A percentile compares a stretch with the other conserved stretches of the same genome.
phyloP scores from a whole-genome alignment of 1,139 yeast species.

The Suhomyces bribrorum region DNA sequence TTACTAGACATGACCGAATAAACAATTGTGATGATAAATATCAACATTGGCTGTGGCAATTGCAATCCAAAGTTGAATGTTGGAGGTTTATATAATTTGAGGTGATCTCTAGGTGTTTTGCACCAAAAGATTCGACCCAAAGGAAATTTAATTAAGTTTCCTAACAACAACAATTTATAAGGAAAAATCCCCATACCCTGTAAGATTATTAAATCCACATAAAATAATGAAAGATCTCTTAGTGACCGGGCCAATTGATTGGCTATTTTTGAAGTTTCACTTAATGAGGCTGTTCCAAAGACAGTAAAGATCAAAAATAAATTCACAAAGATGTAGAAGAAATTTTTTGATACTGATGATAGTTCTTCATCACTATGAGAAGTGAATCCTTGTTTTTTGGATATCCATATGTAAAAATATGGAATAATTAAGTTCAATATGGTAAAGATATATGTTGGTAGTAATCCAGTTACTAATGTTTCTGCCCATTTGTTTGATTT shows the following conservation, averaged over 20 bases:
- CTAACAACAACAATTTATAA: conserved; percentile 58
- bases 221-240: conserved; percentile 67
- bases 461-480: conserved; percentile 71
- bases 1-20: conserved; percentile 80
- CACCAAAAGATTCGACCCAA: conserved; percentile 19
- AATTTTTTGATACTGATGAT: conserved; percentile 73
- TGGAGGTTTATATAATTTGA: conserved; percentile 74
- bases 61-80: conserved; percentile 78
- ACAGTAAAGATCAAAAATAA: conserved; percentile 76
- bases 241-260: conserved; percentile 71
- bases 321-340: conserved; percentile 76
- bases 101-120: conserved; percentile 64
- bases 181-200: conserved; percentile 84
- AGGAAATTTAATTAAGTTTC: conserved; percentile 35
- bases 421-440: conserved; percentile 68
- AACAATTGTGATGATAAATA: conserved; percentile 70
- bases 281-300: conserved; percentile 76
- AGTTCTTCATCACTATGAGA: conserved; percentile 77
- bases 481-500: conserved; percentile 57
- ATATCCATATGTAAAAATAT: conserved; percentile 64
- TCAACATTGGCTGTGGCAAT: conserved; percentile 77
- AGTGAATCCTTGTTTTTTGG: conserved; percentile 68
- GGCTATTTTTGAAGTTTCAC: conserved; percentile 76
- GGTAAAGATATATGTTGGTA: conserved; percentile 76
- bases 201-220: conserved; percentile 69